These are phyloP conservation scores for Phyllosticta citribraziliensis DNA, from an alignment of 2,329 filamentous ascomycete species.

Conservation along the genomic window DNA sequence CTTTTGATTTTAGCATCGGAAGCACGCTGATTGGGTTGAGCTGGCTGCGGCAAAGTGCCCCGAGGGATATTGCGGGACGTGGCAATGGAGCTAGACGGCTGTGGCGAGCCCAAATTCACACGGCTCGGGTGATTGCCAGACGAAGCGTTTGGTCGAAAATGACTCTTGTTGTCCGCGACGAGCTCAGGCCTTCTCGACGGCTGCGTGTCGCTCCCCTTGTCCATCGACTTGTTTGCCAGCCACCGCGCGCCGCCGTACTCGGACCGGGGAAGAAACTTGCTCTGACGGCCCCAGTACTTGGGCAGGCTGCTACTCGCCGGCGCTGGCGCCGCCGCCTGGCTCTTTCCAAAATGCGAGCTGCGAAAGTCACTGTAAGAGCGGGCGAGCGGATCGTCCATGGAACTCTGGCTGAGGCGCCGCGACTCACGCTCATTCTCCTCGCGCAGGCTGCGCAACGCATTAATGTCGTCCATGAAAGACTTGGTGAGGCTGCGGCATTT, in stretches of 20 bases:
- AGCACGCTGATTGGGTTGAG: not conserved
- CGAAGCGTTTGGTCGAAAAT: not conserved
- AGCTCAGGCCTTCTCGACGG: not conserved
- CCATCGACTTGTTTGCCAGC: not conserved
- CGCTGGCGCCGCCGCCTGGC: not conserved
- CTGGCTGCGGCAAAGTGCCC: not conserved
- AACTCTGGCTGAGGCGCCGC: not conserved
- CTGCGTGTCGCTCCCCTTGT: not conserved
- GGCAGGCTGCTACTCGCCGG: not conserved
- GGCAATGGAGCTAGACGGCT: not conserved
- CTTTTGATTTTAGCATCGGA: not conserved
- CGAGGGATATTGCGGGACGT: not conserved
- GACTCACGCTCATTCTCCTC: not conserved
- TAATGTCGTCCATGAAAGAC: conserved; percentile 14
- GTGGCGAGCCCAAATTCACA: not conserved
- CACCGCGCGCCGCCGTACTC: conserved; percentile 11
- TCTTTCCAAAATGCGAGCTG: not conserved
- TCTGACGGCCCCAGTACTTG: conserved; percentile 8
- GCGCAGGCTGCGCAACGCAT: conserved; percentile 1
- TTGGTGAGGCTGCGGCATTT: conserved; percentile 22
- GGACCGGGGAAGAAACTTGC: conserved; percentile 9
- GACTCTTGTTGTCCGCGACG: not conserved
- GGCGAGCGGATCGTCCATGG: conserved; percentile 1
- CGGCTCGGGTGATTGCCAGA: not conserved
- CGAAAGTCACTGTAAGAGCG: conserved; percentile 7